phyloP scores from a whole-genome alignment of 441 rosid genomes.

The Populus hybrid region DNA sequence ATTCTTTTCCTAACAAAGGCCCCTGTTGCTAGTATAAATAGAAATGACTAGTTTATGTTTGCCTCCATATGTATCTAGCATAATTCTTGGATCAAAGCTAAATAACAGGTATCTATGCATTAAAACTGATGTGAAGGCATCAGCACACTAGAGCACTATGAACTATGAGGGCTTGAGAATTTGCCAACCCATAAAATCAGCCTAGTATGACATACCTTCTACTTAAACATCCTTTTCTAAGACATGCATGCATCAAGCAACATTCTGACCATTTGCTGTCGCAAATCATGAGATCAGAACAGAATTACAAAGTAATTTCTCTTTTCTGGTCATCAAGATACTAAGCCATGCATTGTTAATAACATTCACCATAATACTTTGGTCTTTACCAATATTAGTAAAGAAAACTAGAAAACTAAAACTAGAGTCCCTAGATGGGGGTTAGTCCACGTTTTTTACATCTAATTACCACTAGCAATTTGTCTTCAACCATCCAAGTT shows the following conservation, averaged over 20 bases:
- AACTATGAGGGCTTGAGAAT: background rate
- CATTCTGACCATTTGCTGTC: background rate
- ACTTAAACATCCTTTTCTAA: background rate
- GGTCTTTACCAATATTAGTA: background rate
- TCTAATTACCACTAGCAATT: conserved; percentile 13
- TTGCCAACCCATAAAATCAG: background rate
- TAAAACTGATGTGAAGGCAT: too few relatives aligned
- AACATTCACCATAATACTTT: background rate
- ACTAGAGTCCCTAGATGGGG: background rate
- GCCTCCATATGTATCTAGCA: too few relatives aligned
- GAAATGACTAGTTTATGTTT: too few relatives aligned
- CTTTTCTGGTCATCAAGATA: background rate
- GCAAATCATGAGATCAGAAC: background rate
- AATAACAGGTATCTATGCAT: background rate
- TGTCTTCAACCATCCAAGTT: conserved; percentile 20
- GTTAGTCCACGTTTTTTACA: background rate
- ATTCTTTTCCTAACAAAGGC: too few relatives aligned
- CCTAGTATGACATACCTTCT: background rate
- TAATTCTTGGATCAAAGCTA: background rate
- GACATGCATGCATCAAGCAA: background rate
- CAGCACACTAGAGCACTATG: background rate
- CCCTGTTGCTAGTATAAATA: too few relatives aligned
- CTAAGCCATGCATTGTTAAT: background rate
- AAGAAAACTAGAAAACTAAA: background rate
- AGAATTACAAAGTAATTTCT: background rate